Evolutionary conservation across 495 filamentous ascomycete species (phyloP).

Genomic region (Penicillium soppii): DNA sequence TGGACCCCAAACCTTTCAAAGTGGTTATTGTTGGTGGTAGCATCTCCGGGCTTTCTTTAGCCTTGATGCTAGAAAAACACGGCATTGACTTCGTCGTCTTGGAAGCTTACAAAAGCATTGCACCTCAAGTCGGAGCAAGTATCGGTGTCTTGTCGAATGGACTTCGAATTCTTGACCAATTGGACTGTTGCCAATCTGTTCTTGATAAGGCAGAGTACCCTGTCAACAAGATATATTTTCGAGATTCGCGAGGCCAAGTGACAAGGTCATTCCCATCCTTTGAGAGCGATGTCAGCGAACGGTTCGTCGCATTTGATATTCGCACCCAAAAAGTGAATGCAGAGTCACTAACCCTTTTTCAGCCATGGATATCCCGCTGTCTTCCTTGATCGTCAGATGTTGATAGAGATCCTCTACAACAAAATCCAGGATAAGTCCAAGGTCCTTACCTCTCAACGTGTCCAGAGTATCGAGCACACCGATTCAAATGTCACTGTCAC

Average conservation of each 20-base stretch:
- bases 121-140: constrained; percentile 41
- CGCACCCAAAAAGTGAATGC: background rate
- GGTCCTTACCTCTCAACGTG: constrained; percentile 34
- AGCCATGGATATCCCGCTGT: constrained; percentile 18
- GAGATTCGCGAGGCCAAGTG: constrained; percentile 11
- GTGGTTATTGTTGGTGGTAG: constrained; percentile 55
- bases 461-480: constrained; percentile 23
- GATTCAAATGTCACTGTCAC: constrained; percentile 25
- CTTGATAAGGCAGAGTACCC: constrained; percentile 16
- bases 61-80: constrained; percentile 42
- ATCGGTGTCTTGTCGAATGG: constrained; percentile 36
- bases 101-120: constrained; percentile 37
- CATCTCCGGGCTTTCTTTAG: constrained; percentile 48
- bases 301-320: constrained; percentile 3
- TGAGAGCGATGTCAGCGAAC: background rate
- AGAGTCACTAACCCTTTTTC: background rate
- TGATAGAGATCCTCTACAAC: constrained; percentile 38
- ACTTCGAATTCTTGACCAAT: constrained; percentile 48
- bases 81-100: constrained; percentile 53
- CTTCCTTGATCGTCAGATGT: constrained; percentile 32
- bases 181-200: constrained; percentile 32
- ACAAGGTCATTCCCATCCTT: constrained; percentile 11
- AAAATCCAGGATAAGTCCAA: constrained; percentile 31
- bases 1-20: constrained; percentile 24
- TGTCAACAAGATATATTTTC: constrained; percentile 14